Percentiles rank a stretch among this genome's conserved stretches.
Evolutionary conservation across 2,329 filamentous ascomycete genomes (phyloP).

Genomic region (Verticillium zaregamsianum): DNA sequence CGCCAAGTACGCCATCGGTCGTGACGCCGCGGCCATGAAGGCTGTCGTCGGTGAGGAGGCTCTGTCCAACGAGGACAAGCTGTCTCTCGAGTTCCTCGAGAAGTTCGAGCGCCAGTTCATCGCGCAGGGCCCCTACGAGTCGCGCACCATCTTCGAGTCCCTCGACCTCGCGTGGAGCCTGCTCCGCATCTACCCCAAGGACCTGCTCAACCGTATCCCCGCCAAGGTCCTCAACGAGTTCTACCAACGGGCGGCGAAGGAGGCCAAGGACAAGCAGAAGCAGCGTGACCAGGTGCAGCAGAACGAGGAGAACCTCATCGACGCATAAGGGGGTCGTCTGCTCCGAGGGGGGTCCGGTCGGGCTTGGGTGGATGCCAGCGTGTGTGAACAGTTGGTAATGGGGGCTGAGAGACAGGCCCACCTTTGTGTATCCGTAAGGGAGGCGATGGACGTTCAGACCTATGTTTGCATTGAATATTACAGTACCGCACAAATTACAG

Average conservation of each 20-base stretch:
- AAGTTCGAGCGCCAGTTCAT: conserved; percentile 98
- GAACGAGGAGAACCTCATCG: conserved; percentile 57
- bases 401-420: conserved; percentile 4
- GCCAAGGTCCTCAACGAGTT: conserved; percentile 79
- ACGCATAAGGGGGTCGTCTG: conserved; percentile 37
- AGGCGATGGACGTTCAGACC: background rate
- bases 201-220: conserved; percentile 91
- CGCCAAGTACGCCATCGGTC: conserved; percentile 98
- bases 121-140: conserved; percentile 86
- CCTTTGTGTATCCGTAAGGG: conserved; percentile 14
- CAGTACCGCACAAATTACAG: background rate
- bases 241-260: conserved; percentile 65
- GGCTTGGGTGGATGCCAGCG: conserved; percentile 7
- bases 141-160: conserved; percentile 85
- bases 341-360: conserved; percentile 12
- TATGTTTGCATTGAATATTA: conserved; percentile 4
- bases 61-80: conserved; percentile 90
- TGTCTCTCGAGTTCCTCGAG: conserved; percentile 95
- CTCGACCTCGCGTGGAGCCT: conserved; percentile 95
- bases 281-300: conserved; percentile 41
- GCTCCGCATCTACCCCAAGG: conserved; percentile 96
- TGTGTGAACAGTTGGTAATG: conserved; percentile 7
- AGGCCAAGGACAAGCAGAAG: conserved; percentile 60
- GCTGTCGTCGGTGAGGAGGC: conserved; percentile 98
- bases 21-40: conserved; percentile 98